These are phyloP conservation scores for Sindora glabra DNA, from an alignment of 306 rosid genomes.

Conservation along the genomic window DNA sequence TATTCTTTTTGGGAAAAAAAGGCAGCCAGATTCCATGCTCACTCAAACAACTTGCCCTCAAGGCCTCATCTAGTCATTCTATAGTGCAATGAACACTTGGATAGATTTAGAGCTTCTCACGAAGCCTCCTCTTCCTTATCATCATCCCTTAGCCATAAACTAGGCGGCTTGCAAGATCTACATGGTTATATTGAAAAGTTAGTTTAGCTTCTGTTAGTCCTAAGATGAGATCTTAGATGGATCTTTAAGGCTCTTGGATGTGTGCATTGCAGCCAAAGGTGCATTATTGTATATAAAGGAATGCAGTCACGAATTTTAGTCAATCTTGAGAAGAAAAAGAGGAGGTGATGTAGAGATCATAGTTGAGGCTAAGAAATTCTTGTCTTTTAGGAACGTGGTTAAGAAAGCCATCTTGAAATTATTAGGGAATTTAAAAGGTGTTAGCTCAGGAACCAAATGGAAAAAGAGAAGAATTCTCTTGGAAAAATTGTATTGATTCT, in stretches of 20 bases:
- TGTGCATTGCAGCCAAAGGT: constrained; percentile 26
- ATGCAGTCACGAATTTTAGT: constrained; percentile 21
- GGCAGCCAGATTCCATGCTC: constrained; percentile 25
- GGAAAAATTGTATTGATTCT: no score
- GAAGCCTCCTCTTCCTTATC: constrained; percentile 15
- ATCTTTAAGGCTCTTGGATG: constrained; percentile 26
- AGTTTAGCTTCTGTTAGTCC: constrained; percentile 22
- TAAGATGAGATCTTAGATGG: constrained; percentile 29
- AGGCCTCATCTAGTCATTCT: constrained; percentile 28
- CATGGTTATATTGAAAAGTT: constrained; percentile 16
- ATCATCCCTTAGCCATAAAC: constrained; percentile 11
- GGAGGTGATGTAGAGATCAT: constrained; percentile 17
- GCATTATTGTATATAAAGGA: constrained; percentile 28
- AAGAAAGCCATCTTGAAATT: constrained; percentile 21
- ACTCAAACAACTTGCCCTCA: constrained; percentile 31
- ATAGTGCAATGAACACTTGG: constrained; percentile 23
- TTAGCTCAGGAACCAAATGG: no score
- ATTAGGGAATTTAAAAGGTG: constrained; percentile 27
- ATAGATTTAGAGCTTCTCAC: constrained; percentile 11
- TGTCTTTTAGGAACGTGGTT: constrained; percentile 27
- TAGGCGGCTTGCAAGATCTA: constrained; percentile 20
- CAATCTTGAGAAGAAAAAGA: constrained; percentile 20
- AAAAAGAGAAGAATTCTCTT: no score
- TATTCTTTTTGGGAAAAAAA: constrained; percentile 16
- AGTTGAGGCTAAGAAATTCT: constrained; percentile 23